phyloP scores from a whole-genome alignment of 2,329 filamentous ascomycete genomes.

The Paecilomyces sp. region DNA sequence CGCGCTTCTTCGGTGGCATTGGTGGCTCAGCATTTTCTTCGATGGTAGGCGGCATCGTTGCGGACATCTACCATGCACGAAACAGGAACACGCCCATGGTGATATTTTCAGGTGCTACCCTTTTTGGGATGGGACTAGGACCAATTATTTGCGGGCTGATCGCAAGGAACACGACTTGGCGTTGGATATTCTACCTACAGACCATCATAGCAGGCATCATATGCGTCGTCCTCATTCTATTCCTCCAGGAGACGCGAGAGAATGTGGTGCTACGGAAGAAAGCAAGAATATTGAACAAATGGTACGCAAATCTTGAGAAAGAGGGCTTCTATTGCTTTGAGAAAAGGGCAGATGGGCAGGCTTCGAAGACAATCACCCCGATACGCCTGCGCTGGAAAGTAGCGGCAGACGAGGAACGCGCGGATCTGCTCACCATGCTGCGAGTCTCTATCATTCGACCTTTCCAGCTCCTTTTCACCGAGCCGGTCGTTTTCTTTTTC shows the following conservation, averaged over 20 bases:
- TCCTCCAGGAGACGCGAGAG: slow-evolving; percentile 70
- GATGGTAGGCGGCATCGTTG: slow-evolving; percentile 75
- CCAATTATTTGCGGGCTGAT: slow-evolving; percentile 64
- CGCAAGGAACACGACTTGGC: slow-evolving; percentile 57
- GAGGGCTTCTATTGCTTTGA: not conserved
- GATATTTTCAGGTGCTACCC: slow-evolving; percentile 63
- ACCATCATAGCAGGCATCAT: slow-evolving; percentile 58
- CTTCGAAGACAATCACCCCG: not conserved
- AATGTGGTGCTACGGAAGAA: slow-evolving; percentile 61
- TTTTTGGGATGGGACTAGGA: slow-evolving; percentile 66
- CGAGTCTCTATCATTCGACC: not conserved
- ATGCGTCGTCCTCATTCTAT: slow-evolving; percentile 52
- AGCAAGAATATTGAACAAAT: slow-evolving; percentile 61
- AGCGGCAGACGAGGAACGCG: not conserved
- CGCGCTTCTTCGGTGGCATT: not conserved
- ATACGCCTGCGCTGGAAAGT: not conserved
- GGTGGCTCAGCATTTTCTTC: slow-evolving; percentile 53
- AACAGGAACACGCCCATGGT: slow-evolving; percentile 77
- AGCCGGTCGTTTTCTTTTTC: slow-evolving; percentile 62
- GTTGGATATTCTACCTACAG: slow-evolving; percentile 79
- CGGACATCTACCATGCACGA: slow-evolving; percentile 66
- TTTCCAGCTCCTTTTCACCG: not conserved
- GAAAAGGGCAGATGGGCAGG: not conserved
- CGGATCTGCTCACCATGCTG: not conserved
- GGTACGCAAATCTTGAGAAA: slow-evolving; percentile 55